These are phyloP conservation scores for Isabelozyma gotoi DNA, from an alignment of 805 yeast species.

Conservation along the genomic window DNA sequence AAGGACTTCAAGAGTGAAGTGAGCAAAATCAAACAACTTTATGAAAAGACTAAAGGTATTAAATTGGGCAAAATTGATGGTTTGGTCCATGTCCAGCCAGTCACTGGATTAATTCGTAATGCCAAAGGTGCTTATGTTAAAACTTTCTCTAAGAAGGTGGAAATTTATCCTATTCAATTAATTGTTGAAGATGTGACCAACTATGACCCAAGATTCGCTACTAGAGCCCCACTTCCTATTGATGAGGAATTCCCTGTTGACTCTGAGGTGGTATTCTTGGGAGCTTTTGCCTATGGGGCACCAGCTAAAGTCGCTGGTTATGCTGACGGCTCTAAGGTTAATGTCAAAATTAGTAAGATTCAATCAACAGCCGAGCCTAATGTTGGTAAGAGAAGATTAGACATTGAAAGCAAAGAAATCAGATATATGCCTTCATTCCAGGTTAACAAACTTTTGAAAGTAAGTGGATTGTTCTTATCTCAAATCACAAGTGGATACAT, in stretches of 20 bases:
- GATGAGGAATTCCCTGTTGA: slow-evolving; percentile 79
- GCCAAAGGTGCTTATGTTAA: slow-evolving; percentile 74
- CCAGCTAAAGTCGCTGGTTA: slow-evolving; percentile 68
- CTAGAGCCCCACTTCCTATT: slow-evolving; percentile 73
- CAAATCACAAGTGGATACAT: slow-evolving; percentile 73
- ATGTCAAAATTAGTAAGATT: slow-evolving; percentile 48
- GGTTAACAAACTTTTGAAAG: slow-evolving; percentile 54
- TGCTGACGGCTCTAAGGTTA: slow-evolving; percentile 42
- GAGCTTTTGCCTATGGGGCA: slow-evolving; percentile 86
- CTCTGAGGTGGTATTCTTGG: slow-evolving; percentile 73
- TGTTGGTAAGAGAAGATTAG: slow-evolving; percentile 62
- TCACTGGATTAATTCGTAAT: slow-evolving; percentile 73
- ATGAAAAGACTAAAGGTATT: slow-evolving; percentile 61
- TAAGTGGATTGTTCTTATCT: slow-evolving; percentile 69
- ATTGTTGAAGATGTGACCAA: slow-evolving; percentile 73
- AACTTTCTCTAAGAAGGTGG: slow-evolving; percentile 55
- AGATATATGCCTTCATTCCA: slow-evolving; percentile 66
- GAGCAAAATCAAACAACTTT: slow-evolving; percentile 38
- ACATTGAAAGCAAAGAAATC: slow-evolving; percentile 53
- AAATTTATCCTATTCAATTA: slow-evolving; percentile 72
- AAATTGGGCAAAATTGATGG: slow-evolving; percentile 52
- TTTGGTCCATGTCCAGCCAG: slow-evolving; percentile 68
- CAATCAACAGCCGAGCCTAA: slow-evolving; percentile 53
- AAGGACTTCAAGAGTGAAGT: slow-evolving; percentile 45
- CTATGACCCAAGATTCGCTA: slow-evolving; percentile 70